Evolutionary conservation across 2,329 filamentous ascomycete species (phyloP).

Genomic region (Fusarium papillatum): DNA sequence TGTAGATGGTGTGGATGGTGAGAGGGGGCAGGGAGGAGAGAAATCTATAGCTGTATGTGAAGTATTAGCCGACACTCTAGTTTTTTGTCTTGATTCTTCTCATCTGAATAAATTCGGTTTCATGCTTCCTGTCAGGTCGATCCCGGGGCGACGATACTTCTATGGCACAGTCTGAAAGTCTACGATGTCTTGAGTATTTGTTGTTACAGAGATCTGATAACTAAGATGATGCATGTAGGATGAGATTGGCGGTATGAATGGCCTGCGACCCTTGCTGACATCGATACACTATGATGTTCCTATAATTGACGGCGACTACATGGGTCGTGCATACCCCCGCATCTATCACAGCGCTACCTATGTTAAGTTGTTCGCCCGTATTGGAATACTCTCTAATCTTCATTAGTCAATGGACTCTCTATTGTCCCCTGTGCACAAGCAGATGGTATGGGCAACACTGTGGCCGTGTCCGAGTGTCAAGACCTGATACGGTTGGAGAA

Average conservation of each 20-base stretch:
- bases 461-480: neutral
- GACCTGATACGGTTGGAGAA: neutral
- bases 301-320: slow-evolving; percentile 6
- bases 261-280: neutral
- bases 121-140: neutral
- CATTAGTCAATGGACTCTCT: neutral
- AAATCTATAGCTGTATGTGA: neutral
- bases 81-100: neutral
- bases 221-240: neutral
- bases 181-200: neutral
- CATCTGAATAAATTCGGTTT: neutral
- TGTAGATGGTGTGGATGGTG: neutral
- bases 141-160: too few relatives aligned
- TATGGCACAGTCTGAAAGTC: neutral
- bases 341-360: slow-evolving; percentile 5
- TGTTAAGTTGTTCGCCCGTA: neutral
- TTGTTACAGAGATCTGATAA: neutral
- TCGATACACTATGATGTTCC: neutral
- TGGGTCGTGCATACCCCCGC: slow-evolving; percentile 5
- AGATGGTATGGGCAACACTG: neutral
- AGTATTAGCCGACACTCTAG: neutral
- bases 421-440: neutral
- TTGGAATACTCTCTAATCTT: neutral
- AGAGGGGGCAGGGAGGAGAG: neutral
- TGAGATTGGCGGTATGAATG: neutral